A percentile compares a stretch with the other conserved stretches of the same genome.
Evolutionary conservation across 495 filamentous ascomycete species (phyloP).

Genomic region (Bathelium albidoporum): DNA sequence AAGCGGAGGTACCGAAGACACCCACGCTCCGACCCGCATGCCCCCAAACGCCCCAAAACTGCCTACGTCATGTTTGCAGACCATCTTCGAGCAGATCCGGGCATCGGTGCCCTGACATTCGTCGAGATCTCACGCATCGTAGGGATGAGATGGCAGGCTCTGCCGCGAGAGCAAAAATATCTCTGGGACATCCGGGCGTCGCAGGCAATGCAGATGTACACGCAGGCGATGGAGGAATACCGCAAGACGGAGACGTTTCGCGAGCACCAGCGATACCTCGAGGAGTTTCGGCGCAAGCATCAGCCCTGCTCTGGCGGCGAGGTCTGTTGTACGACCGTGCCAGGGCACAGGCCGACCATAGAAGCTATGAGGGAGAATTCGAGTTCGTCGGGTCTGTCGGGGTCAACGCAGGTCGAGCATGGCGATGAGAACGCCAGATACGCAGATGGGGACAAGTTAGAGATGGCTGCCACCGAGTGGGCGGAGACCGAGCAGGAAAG

Average conservation of each 20-base stretch:
- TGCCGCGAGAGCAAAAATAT: conserved; percentile 1
- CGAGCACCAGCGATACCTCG: background rate
- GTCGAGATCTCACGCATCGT: conserved; percentile 1
- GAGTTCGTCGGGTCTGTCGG: background rate
- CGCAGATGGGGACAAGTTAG: background rate
- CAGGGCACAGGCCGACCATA: background rate
- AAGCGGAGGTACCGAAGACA: conserved; percentile 26
- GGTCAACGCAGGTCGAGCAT: background rate
- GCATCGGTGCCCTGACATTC: conserved; percentile 5
- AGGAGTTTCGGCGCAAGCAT: background rate
- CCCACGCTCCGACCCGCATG: conserved; percentile 21
- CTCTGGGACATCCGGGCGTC: background rate
- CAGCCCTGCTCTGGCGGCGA: background rate
- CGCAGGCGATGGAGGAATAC: background rate
- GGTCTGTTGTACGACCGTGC: background rate
- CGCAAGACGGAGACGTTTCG: background rate
- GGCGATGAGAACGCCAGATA: background rate
- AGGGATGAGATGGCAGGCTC: conserved; percentile 2
- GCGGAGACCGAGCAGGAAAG: background rate
- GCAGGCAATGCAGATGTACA: background rate
- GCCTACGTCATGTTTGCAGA: conserved; percentile 28
- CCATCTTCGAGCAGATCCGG: conserved; percentile 20
- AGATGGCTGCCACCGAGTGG: background rate
- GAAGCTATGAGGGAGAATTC: background rate
- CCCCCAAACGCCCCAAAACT: conserved; percentile 26